Conservation (phyloP, 2,329 filamentous ascomycete species). For the Conoideocrella luteorostrata region DNA sequence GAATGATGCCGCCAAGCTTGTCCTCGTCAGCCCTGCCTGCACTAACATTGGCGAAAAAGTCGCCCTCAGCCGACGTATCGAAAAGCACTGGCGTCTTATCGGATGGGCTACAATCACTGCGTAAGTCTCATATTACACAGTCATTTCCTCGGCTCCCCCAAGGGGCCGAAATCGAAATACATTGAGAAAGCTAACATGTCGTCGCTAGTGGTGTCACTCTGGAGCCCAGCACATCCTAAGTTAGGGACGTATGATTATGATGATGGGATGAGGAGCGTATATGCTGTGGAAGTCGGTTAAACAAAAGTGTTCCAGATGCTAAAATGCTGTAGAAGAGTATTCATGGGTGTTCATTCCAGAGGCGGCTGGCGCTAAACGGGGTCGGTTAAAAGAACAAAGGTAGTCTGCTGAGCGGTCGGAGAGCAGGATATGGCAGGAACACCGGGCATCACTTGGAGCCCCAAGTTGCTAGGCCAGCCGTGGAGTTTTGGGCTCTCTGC, state of each 20-base stretch:
- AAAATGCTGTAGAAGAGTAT: not conserved
- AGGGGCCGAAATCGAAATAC: too few relatives aligned
- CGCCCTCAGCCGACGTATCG: constrained; percentile 88
- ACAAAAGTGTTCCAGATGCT: constrained; percentile 1
- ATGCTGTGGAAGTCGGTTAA: not conserved
- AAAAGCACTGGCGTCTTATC: constrained; percentile 98
- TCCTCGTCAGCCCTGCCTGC: constrained; percentile 88
- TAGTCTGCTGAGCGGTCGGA: not conserved
- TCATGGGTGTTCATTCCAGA: constrained; percentile 1
- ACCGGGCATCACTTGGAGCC: not conserved
- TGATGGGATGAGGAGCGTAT: constrained; percentile 7
- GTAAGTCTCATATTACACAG: constrained; percentile 35
- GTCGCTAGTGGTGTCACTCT: constrained; percentile 45
- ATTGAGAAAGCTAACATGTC: constrained; percentile 5
- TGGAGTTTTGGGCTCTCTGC: too few relatives aligned
- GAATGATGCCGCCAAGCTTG: constrained; percentile 93
- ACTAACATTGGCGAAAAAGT: constrained; percentile 98
- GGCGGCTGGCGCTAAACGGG: constrained; percentile 3
- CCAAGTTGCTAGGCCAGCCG: too few relatives aligned
- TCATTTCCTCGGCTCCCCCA: not conserved
- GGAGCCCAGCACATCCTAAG: constrained; percentile 42
- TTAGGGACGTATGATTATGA: constrained; percentile 6
- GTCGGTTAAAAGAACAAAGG: not conserved
- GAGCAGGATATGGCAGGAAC: not conserved
- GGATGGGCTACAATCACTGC: constrained; percentile 79